These are phyloP conservation scores for Rhizopus sp. DNA, from an alignment of 371 early-diverging fungal genomes.

Conservation along the genomic window DNA sequence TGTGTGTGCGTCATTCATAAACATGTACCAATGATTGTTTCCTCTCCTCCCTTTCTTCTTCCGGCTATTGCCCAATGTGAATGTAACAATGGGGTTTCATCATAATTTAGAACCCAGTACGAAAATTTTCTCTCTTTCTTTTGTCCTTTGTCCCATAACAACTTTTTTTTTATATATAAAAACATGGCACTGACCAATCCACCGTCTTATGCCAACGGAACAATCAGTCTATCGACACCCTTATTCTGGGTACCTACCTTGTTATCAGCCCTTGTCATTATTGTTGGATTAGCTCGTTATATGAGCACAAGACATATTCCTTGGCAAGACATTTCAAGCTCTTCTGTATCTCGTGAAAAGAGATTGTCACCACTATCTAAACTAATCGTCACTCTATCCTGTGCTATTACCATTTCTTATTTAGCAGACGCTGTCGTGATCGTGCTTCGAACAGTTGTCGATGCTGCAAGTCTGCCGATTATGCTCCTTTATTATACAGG, in stretches of 20 bases:
- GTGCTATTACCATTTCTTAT: constrained; percentile 31
- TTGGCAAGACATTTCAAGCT: constrained; percentile 23
- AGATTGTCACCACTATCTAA: constrained; percentile 33
- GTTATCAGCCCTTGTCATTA: constrained; percentile 8
- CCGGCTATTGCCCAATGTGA: too few species aligned
- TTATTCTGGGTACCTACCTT: constrained; percentile 22
- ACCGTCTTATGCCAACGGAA: constrained; percentile 8
- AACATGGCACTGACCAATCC: background rate
- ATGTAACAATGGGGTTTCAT: too few species aligned
- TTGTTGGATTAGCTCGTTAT: constrained; percentile 16
- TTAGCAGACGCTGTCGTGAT: constrained; percentile 35
- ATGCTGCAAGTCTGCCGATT: constrained; percentile 25
- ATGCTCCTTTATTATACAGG: constrained; percentile 40
- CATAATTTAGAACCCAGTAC: too few species aligned
- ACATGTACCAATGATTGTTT: too few species aligned
- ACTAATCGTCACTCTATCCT: constrained; percentile 27
- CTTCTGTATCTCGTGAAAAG: constrained; percentile 5
- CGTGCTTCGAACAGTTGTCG: constrained; percentile 31
- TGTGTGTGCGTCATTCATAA: too few species aligned
- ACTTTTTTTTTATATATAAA: background rate
- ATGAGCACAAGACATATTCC: constrained; percentile 11
- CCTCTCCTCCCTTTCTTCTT: too few species aligned
- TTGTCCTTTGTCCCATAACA: background rate
- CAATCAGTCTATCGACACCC: constrained; percentile 9
- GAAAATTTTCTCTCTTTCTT: background rate